Conservation (phyloP, 2,329 filamentous ascomycete genomes). For the Colletotrichum somersetense region DNA sequence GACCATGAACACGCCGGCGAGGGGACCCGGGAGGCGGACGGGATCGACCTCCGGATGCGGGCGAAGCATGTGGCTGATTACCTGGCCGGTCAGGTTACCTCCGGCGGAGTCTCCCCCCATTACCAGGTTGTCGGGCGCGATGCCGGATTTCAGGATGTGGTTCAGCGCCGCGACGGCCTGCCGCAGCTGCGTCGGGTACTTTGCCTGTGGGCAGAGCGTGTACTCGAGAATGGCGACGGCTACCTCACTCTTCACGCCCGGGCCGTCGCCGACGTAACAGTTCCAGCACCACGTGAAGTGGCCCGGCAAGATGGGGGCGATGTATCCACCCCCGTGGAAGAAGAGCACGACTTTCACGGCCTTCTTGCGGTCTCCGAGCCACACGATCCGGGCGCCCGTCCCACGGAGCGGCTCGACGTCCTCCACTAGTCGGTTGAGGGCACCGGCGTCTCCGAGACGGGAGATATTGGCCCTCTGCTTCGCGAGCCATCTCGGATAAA, state of each 20-base stretch:
- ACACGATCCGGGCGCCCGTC: constrained; percentile 43
- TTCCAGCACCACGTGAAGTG: constrained; percentile 49
- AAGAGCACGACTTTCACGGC: constrained; percentile 49
- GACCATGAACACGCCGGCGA: constrained; percentile 6
- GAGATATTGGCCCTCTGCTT: not conserved
- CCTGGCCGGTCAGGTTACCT: not conserved
- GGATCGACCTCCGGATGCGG: constrained; percentile 4
- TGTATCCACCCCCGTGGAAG: constrained; percentile 49
- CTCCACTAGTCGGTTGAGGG: not conserved
- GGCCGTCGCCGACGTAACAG: constrained; percentile 44
- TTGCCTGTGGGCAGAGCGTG: constrained; percentile 48
- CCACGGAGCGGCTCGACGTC: constrained; percentile 15
- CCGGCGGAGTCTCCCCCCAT: constrained; percentile 11
- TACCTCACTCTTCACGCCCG: constrained; percentile 44
- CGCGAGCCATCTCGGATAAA: not conserved
- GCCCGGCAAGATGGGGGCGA: constrained; percentile 43
- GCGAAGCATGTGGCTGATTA: not conserved
- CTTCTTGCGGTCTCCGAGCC: constrained; percentile 47
- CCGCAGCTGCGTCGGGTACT: constrained; percentile 50
- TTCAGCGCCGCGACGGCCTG: constrained; percentile 45
- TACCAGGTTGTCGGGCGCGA: not conserved
- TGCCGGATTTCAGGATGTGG: constrained; percentile 1
- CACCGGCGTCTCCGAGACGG: not conserved
- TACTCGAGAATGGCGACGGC: constrained; percentile 53
- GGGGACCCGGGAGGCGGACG: not conserved